These are phyloP conservation scores for Austroboletus festivus DNA, from an alignment of 768 basidiomycete genomes.

Conservation along the genomic window DNA sequence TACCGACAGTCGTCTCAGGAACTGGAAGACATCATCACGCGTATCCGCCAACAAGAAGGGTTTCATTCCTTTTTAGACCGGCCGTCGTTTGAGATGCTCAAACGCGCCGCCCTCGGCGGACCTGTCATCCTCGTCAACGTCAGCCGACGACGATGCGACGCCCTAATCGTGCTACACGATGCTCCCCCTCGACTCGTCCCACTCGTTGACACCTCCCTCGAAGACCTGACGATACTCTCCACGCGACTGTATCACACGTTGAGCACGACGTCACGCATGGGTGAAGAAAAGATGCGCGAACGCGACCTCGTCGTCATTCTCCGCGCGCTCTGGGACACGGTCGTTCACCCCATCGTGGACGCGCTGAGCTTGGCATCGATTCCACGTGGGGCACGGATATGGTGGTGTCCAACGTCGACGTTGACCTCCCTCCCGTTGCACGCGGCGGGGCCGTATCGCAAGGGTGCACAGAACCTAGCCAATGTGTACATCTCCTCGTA, in stretches of 20 bases:
- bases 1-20: conserved; percentile 17
- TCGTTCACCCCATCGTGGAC: conserved; percentile 21
- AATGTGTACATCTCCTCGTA: conserved; percentile 32
- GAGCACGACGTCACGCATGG: conserved; percentile 4
- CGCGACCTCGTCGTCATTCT: conserved; percentile 9
- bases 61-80: conserved; percentile 33
- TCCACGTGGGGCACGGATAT: conserved; percentile 25
- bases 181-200: conserved; percentile 18
- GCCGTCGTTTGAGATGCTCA: conserved; percentile 14
- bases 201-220: conserved; percentile 14
- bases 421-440: conserved; percentile 32
- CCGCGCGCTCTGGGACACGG: conserved; percentile 24
- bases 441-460: conserved; percentile 30
- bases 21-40: conserved; percentile 16
- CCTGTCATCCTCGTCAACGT: conserved; percentile 39
- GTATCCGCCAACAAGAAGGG: conserved; percentile 24
- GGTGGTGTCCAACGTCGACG: conserved; percentile 35
- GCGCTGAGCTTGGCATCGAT: conserved; percentile 11
- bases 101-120: conserved; percentile 23
- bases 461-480: conserved; percentile 5
- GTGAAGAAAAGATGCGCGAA: conserved; percentile 25
- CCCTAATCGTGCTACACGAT: conserved; percentile 31
- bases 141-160: conserved; percentile 34
- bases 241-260: conserved; percentile 3
- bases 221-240: conserved; percentile 9